Conservation (phyloP, 2,329 filamentous ascomycete genomes). For the Pyrenophora teres region DNA sequence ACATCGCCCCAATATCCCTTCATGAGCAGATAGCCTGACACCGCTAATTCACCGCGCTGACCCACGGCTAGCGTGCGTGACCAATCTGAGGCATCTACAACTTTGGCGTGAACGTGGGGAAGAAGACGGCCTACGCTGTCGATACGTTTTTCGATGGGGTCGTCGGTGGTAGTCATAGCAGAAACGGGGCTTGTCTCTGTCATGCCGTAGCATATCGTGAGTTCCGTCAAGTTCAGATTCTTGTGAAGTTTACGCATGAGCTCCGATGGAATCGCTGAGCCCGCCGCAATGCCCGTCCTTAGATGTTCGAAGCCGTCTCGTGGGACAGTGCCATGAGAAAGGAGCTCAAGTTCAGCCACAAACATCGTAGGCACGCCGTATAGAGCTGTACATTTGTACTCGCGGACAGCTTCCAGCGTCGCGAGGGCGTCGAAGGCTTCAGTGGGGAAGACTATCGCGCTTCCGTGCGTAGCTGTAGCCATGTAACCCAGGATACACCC, state of each 20-base stretch:
- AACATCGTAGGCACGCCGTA: conserved; percentile 98
- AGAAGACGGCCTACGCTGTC: conserved; percentile 78
- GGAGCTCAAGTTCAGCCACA: conserved; percentile 79
- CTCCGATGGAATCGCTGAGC: conserved; percentile 79
- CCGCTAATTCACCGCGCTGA: conserved; percentile 77
- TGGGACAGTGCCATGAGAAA: conserved; percentile 58
- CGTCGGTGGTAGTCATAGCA: conserved; percentile 79
- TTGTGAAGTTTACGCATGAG: conserved; percentile 78
- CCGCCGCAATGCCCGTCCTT: conserved; percentile 89
- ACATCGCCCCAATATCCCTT: conserved; percentile 85
- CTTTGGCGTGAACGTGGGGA: conserved; percentile 78
- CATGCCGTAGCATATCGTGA: conserved; percentile 97
- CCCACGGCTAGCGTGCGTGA: conserved; percentile 64
- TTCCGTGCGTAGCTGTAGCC: conserved; percentile 85
- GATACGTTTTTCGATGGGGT: conserved; percentile 74
- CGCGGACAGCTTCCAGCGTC: conserved; percentile 66
- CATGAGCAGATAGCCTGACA: conserved; percentile 87
- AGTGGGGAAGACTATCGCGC: conserved; percentile 80
- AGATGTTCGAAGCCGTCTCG: conserved; percentile 65
- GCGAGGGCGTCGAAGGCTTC: conserved; percentile 85
- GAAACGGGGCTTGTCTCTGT: conserved; percentile 80
- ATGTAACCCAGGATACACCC: conserved; percentile 92
- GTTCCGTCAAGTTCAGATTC: conserved; percentile 73
- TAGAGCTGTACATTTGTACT: conserved; percentile 68
- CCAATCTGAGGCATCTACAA: conserved; percentile 72